These are phyloP conservation scores for Isabelozyma heimii DNA, from an alignment of 805 yeast genomes.

Conservation along the genomic window DNA sequence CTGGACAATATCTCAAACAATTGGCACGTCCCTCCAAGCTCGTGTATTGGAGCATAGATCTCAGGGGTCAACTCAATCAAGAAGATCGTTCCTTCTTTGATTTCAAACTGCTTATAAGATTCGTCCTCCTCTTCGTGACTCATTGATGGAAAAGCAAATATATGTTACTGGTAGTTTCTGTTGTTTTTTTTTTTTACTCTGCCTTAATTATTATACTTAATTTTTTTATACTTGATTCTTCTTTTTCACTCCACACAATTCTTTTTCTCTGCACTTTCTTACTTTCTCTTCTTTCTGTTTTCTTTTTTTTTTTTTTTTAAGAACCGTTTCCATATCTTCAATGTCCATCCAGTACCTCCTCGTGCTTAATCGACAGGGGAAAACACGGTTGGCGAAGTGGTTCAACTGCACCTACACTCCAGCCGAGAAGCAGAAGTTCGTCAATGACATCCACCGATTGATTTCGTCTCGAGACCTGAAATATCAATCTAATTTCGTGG, in stretches of 20 bases:
- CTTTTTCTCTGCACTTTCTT: too few species aligned
- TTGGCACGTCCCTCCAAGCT: slow-evolving; percentile 40
- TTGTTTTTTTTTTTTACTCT: too few species aligned
- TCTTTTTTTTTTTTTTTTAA: neutral
- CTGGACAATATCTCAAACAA: slow-evolving; percentile 53
- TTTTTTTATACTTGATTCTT: too few species aligned
- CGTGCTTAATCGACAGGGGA: slow-evolving; percentile 92
- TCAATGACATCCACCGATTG: slow-evolving; percentile 70
- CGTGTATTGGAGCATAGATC: slow-evolving; percentile 33
- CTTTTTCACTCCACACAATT: too few species aligned
- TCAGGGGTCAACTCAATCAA: slow-evolving; percentile 58
- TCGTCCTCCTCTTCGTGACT: slow-evolving; percentile 10
- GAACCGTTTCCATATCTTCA: neutral
- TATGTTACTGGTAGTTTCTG: too few species aligned
- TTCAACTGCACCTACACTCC: slow-evolving; percentile 36
- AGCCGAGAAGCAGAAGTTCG: slow-evolving; percentile 33
- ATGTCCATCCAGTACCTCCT: slow-evolving; percentile 82
- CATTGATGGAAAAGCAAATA: too few species aligned
- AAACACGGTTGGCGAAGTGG: slow-evolving; percentile 83
- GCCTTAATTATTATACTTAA: too few species aligned
- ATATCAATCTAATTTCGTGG: slow-evolving; percentile 79
- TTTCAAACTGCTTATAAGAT: slow-evolving; percentile 38
- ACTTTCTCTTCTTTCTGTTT: neutral
- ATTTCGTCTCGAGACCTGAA: slow-evolving; percentile 82
- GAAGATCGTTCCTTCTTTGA: slow-evolving; percentile 63